Percentiles rank a stretch among this genome's conserved stretches.
Conservation (phyloP, 2,329 filamentous ascomycete species). For the Gnomoniopsis smithogilvyi region DNA sequence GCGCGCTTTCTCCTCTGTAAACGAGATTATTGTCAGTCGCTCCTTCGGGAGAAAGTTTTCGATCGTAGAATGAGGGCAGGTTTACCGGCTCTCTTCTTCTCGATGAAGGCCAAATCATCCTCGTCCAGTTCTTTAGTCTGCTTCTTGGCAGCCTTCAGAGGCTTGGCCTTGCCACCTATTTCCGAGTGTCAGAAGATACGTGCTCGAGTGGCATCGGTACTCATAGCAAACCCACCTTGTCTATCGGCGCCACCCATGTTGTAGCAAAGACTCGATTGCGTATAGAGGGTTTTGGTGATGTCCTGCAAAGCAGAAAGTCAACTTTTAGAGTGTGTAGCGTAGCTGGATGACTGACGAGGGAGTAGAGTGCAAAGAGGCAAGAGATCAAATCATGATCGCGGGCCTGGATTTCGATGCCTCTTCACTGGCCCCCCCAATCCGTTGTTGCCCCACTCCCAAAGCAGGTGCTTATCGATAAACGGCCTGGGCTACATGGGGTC, state of each 20-base stretch:
- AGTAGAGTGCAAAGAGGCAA: background rate
- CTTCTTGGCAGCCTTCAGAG: conserved; percentile 88
- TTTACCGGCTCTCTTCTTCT: conserved; percentile 83
- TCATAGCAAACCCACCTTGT: conserved; percentile 49
- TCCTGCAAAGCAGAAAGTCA: background rate
- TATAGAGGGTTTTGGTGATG: background rate
- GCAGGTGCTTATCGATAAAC: conserved; percentile 3
- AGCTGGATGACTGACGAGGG: background rate
- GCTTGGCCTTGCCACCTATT: conserved; percentile 77
- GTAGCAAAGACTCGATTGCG: background rate
- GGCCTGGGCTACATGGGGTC: background rate
- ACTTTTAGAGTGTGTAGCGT: background rate
- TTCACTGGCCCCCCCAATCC: background rate
- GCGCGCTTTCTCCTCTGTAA: conserved; percentile 73
- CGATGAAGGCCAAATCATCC: conserved; percentile 76
- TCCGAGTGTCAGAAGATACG: conserved; percentile 7
- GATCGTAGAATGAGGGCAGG: background rate
- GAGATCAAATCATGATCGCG: background rate
- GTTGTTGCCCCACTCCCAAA: conserved; percentile 1
- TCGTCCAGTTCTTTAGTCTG: conserved; percentile 78
- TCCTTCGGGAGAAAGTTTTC: conserved; percentile 1
- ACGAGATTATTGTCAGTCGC: conserved; percentile 16
- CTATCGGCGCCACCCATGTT: conserved; percentile 65
- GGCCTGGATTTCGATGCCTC: conserved; percentile 1
- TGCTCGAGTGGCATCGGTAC: background rate